Conservation (phyloP, 352 stramenopile genomes). For the Globisporangium spinosum region DNA sequence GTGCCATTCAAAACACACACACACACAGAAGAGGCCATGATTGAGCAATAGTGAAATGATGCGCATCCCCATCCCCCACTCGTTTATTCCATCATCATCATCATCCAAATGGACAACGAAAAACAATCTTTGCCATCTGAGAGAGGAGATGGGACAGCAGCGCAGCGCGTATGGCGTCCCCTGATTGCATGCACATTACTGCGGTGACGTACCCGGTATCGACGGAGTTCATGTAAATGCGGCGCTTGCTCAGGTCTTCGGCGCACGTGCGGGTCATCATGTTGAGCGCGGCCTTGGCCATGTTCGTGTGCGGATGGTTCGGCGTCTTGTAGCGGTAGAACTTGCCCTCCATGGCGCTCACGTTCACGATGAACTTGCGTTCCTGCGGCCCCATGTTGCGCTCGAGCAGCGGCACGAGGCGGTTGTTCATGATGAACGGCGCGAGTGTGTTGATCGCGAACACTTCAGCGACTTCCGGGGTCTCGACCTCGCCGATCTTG, state of each 20-base stretch:
- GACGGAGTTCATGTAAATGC: slow-evolving; percentile 98
- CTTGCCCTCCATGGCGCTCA: slow-evolving; percentile 97
- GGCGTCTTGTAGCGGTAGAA: slow-evolving; percentile 97
- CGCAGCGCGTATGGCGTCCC: background rate
- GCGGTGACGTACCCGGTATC: slow-evolving; percentile 88
- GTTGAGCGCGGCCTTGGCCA: slow-evolving; percentile 97
- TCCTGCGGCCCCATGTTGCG: slow-evolving; percentile 38
- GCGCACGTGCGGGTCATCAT: slow-evolving; percentile 98
- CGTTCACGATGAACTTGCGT: slow-evolving; percentile 95
- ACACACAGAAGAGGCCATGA: slow-evolving; percentile 6
- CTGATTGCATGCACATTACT: background rate
- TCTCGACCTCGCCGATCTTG: slow-evolving; percentile 92
- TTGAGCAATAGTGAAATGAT: background rate
- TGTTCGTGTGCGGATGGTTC: slow-evolving; percentile 97
- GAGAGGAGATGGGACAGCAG: slow-evolving; percentile 2
- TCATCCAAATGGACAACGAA: background rate
- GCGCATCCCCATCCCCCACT: background rate
- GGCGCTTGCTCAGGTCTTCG: slow-evolving; percentile 91
- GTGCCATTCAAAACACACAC: background rate
- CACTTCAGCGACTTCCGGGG: slow-evolving; percentile 81
- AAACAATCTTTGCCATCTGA: slow-evolving; percentile 10
- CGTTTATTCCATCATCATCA: background rate
- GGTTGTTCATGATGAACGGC: slow-evolving; percentile 96
- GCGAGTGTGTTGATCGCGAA: slow-evolving; percentile 95
- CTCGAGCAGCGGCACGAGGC: slow-evolving; percentile 88